Base-by-base conservation (phyloP, 2,329 filamentous ascomycete species). In the Zymoseptoria pseudotritici region DNA sequence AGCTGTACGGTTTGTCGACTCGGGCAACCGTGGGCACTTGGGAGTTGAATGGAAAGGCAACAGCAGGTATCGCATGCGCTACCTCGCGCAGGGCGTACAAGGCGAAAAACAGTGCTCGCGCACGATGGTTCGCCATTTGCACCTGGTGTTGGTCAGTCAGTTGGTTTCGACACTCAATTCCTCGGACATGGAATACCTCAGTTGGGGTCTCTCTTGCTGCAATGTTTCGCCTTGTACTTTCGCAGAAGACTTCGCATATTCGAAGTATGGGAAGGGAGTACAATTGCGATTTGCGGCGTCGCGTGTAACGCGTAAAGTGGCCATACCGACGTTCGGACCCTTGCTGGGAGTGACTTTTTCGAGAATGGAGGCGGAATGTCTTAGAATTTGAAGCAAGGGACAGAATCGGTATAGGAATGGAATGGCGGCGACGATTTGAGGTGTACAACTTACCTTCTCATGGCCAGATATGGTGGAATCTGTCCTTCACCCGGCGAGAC, bases 21-120 rank as follows among this genome's bases (percentile, higher is more conserved):
- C 88, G 83, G 20, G 90, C 91, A 57, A 92, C 87, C 3, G 88
- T 87, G 31, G 91, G 91, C 0, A 95, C 82, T 73, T 96, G 91
- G 2, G 89, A 86, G 74, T 94, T 95, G 73, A 96, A 80, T 0
- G 91, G 91, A 67, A 92, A 93, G 53, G 78, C 78, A 56, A 76
- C 69, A 52, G 73, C 71, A 19, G 76, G 74, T 22, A 62, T 65
- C 58, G 73, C 72, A 46, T 36, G 55, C 50, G 60, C 56, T 31
- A 59, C 58, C 21, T 54, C 49, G 56, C 62, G 55, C n/a, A 63
- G 54, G 57, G 50, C 60, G 63, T 60, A 61, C 24, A 65, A 50
- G 42, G 55, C 58, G 60, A 58, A 65, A 56, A 57, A 55, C 52
- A 66, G 55, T 46, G 59, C 59, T 58, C 58, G 62, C 55, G 58